Conservation (phyloP, 2,329 filamentous ascomycete genomes). For the Pseudogymnoascus sp. region DNA sequence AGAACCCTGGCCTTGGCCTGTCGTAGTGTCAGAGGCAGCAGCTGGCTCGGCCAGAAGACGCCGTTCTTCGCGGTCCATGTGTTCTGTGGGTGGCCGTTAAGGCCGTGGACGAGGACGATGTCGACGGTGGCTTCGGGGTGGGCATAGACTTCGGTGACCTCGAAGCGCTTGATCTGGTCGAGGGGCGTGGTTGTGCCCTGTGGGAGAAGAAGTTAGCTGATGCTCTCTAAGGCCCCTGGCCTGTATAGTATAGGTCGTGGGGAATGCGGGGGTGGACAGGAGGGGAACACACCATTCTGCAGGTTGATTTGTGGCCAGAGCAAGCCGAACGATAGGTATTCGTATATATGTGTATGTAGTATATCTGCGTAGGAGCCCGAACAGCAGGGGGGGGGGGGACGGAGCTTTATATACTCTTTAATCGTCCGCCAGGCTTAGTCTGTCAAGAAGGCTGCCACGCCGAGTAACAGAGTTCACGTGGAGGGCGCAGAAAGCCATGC, state of each 20-base stretch:
- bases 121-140: conserved; percentile 52
- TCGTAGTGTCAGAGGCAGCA: conserved; percentile 53
- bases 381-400: not conserved
- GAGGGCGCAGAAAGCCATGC: not conserved
- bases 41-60: conserved; percentile 60
- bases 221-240: not conserved
- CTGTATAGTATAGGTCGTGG: not conserved
- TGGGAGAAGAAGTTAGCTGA: not conserved
- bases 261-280: not conserved
- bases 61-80: conserved; percentile 52
- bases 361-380: not conserved
- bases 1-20: conserved; percentile 53
- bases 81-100: conserved; percentile 54
- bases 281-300: not conserved
- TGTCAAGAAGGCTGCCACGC: not conserved
- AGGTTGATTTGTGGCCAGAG: not conserved
- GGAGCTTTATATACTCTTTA: not conserved
- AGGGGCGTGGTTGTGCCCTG: conserved; percentile 41
- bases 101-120: conserved; percentile 63
- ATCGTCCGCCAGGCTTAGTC: not conserved
- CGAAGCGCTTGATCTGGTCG: conserved; percentile 42
- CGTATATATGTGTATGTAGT: not conserved
- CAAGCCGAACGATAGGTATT: not conserved
- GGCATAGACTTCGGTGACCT: conserved; percentile 49
- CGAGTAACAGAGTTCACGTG: not conserved